A percentile compares a stretch with the other conserved stretches of the same genome.
phyloP scores from a whole-genome alignment of 1,284 basidiomycete species.

The Tetrapyrgos nigripes region DNA sequence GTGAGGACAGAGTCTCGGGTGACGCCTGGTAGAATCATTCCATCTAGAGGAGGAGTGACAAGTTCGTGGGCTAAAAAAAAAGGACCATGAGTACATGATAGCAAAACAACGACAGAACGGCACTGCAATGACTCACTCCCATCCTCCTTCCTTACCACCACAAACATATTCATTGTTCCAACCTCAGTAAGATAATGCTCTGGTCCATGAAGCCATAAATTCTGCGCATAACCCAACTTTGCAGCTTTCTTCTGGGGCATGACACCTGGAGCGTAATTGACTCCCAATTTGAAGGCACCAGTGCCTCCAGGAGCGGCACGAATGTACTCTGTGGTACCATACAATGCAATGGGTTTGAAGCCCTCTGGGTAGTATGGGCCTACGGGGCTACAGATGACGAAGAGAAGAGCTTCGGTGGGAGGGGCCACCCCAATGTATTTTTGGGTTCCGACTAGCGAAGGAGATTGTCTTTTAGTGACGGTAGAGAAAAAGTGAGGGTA shows the following conservation, averaged over 20 bases:
- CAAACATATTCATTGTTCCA: constrained; percentile 97
- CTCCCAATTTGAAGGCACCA: constrained; percentile 90
- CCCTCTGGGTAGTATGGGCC: constrained; percentile 96
- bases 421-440: constrained; percentile 89
- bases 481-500: not conserved
- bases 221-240: constrained; percentile 88
- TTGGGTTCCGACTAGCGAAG: constrained; percentile 84
- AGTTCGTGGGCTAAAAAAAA: constrained; percentile 68
- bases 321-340: constrained; percentile 91
- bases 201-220: constrained; percentile 92
- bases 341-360: constrained; percentile 94
- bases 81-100: constrained; percentile 13
- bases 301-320: constrained; percentile 92
- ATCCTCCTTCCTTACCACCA: constrained; percentile 80
- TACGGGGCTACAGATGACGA: constrained; percentile 93
- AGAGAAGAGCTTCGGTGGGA: constrained; percentile 89
- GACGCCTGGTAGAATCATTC: constrained; percentile 96
- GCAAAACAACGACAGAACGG: too few species aligned
- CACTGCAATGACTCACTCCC: too few species aligned
- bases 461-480: not conserved
- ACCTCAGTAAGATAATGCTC: constrained; percentile 91
- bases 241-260: constrained; percentile 90
- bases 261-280: constrained; percentile 92
- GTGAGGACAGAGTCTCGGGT: constrained; percentile 92
- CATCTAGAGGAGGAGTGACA: constrained; percentile 92